Percentiles rank a stretch among this genome's conserved stretches.
phyloP scores from a whole-genome alignment of 305 asterid species.

The Solanum hybrid region DNA sequence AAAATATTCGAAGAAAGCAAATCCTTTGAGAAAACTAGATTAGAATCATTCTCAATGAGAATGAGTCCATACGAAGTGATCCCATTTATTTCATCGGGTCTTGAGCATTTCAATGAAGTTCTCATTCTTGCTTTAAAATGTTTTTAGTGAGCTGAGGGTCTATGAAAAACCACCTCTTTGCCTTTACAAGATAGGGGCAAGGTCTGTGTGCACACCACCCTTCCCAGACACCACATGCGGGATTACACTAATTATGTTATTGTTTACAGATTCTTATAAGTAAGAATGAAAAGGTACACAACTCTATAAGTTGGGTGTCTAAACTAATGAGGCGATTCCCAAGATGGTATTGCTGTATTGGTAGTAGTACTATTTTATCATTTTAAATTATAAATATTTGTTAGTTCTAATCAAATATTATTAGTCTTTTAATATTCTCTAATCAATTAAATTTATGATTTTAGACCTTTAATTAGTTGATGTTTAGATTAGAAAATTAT shows the following conservation, averaged over 20 bases:
- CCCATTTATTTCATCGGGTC: background rate
- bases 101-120: background rate
- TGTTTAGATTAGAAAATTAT: background rate
- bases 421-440: background rate
- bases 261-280: background rate
- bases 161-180: background rate
- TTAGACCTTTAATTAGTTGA: background rate
- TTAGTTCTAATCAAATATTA: background rate
- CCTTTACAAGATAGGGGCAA: background rate
- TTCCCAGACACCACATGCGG: background rate
- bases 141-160: background rate
- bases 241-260: background rate
- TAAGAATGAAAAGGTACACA: background rate
- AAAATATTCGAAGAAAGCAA: background rate
- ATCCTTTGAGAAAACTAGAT: background rate
- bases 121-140: background rate
- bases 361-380: background rate
- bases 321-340: background rate
- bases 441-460: background rate
- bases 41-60: background rate
- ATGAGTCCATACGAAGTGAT: background rate
- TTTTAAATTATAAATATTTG: background rate
- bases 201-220: background rate
- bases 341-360: background rate
- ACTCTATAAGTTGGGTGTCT: background rate